Conservation (phyloP, 2,329 filamentous ascomycete species). For the Ustilaginoidea virens region DNA sequence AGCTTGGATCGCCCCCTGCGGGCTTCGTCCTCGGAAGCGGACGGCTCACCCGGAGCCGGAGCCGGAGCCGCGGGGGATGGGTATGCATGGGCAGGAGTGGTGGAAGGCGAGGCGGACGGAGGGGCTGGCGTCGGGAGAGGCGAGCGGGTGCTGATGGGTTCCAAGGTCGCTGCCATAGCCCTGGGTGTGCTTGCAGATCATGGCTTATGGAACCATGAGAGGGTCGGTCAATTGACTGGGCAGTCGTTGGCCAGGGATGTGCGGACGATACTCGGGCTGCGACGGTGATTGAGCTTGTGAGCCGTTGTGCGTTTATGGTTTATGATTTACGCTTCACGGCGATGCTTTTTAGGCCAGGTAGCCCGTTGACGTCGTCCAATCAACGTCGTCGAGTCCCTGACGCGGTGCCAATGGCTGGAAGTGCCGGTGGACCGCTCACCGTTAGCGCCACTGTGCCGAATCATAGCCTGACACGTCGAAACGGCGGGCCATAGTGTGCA, state of each 20-base stretch:
- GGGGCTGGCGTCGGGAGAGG: conserved; percentile 4
- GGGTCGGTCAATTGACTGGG: no score
- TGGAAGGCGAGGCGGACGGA: conserved; percentile 2
- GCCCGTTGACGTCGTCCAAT: no score
- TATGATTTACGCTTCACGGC: no score
- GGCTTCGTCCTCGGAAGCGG: conserved; percentile 13
- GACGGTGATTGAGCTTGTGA: no score
- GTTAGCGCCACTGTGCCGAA: no score
- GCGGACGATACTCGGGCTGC: not conserved
- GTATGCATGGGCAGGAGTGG: not conserved
- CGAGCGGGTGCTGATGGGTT: conserved; percentile 9
- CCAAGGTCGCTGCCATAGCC: conserved; percentile 11
- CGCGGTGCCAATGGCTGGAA: no score
- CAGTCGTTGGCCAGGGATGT: not conserved
- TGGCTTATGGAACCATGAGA: conserved; percentile 1
- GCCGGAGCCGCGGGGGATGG: not conserved
- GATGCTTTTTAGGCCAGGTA: no score
- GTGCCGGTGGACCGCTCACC: no score
- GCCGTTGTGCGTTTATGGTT: no score
- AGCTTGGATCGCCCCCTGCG: conserved; percentile 5
- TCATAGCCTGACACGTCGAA: no score
- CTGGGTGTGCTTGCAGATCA: conserved; percentile 1
- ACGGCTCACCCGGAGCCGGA: conserved; percentile 14
- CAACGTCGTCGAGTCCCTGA: no score
- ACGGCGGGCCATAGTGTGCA: no score